A percentile compares a stretch with the other conserved stretches of the same genome.
These are phyloP conservation scores for Brasilioporus rufonigricans DNA, from an alignment of 768 basidiomycete genomes.

Conservation along the genomic window DNA sequence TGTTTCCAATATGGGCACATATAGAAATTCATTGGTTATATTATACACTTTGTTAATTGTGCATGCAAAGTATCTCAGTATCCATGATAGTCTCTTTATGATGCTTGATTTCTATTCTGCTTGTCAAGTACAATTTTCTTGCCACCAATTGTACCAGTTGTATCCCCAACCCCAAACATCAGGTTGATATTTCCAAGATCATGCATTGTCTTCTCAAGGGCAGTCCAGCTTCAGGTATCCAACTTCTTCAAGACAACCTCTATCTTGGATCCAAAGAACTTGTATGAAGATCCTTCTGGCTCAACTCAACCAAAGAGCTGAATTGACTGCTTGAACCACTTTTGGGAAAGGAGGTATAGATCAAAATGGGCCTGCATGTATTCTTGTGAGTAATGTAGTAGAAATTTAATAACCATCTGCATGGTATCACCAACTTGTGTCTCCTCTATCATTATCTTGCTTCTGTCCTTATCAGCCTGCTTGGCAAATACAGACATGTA, in stretches of 20 bases:
- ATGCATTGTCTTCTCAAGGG: constrained; percentile 75
- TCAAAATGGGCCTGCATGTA: constrained; percentile 68
- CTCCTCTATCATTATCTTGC: constrained; percentile 63
- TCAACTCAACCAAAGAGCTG: constrained; percentile 85
- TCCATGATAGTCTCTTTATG: constrained; percentile 11
- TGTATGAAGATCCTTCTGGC: constrained; percentile 61
- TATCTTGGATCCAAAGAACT: constrained; percentile 83
- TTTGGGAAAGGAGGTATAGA: constrained; percentile 73
- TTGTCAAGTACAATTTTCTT: constrained; percentile 79
- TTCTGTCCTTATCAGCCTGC: constrained; percentile 76
- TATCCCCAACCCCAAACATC: constrained; percentile 90
- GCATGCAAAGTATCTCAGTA: not conserved
- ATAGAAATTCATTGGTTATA: constrained; percentile 11
- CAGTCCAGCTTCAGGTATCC: constrained; percentile 81
- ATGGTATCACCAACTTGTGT: constrained; percentile 48
- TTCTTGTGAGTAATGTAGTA: constrained; percentile 3
- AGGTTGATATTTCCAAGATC: constrained; percentile 68
- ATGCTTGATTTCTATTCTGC: constrained; percentile 41
- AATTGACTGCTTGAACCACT: constrained; percentile 75
- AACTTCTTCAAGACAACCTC: constrained; percentile 83
- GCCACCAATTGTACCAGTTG: constrained; percentile 88
- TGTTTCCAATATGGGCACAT: not conserved
- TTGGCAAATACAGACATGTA: constrained; percentile 94
- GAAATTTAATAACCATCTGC: not conserved
- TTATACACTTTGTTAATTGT: not conserved